Percentiles rank a stretch among this genome's conserved stretches.
phyloP scores from a whole-genome alignment of 345 rosid species.

The Laguncularia racemosa region DNA sequence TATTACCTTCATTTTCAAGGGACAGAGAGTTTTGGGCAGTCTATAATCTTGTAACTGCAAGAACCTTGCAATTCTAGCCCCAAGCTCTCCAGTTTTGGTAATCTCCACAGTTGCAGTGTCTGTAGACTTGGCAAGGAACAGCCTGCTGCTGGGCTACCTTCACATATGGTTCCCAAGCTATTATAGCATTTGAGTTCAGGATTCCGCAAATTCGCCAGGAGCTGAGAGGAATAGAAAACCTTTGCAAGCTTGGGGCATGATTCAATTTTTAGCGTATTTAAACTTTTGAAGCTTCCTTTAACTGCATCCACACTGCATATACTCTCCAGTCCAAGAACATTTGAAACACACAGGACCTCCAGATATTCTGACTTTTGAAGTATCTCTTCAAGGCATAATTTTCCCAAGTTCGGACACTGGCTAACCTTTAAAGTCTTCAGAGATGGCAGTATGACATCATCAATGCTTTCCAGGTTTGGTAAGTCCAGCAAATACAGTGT shows the following conservation, averaged over 20 bases:
- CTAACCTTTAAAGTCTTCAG: conserved; percentile 3
- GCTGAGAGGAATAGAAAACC: not conserved
- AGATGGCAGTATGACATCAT: conserved; percentile 6
- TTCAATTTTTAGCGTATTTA: not conserved
- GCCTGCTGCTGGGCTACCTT: not conserved
- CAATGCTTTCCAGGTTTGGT: conserved; percentile 21
- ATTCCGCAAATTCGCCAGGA: not conserved
- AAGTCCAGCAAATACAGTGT: conserved; percentile 26
- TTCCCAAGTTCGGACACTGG: accelerated
- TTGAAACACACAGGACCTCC: not conserved
- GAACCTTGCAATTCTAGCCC: accelerated
- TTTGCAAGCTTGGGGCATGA: conserved; percentile 5
- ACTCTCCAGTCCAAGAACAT: not conserved
- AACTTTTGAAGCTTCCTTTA: not conserved
- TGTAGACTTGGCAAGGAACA: not conserved
- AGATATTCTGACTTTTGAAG: conserved; percentile 2
- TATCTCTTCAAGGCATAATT: not conserved
- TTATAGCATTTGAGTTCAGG: not conserved
- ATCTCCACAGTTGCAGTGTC: not conserved
- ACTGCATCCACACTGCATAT: not conserved
- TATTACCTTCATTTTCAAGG: not conserved
- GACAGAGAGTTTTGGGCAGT: not conserved
- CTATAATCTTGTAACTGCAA: not conserved
- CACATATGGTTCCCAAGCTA: not conserved
- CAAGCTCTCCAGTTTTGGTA: not conserved